Percentiles rank a stretch among this genome's conserved stretches.
Conservation (phyloP, 2,329 filamentous ascomycete species). For the Aspergillus texensis region DNA sequence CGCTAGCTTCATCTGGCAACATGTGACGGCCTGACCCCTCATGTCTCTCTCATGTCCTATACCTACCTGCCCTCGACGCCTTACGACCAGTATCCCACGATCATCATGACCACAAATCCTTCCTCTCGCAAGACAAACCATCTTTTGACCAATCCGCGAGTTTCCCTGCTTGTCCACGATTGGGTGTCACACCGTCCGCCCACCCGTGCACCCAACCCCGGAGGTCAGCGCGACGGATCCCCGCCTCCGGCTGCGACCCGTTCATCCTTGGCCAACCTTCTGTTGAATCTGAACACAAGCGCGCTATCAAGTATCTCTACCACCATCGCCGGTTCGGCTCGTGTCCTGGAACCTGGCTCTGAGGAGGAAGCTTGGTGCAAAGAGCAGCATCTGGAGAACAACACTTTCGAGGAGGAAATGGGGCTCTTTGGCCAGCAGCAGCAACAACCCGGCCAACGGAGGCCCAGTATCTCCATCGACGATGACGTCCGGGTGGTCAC, state of each 20-base stretch:
- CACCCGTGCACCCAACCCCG: slow-evolving; percentile 61
- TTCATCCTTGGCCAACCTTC: slow-evolving; percentile 77
- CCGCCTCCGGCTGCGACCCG: slow-evolving; percentile 64
- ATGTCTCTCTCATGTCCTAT: slow-evolving; percentile 98
- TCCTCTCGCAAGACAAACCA: slow-evolving; percentile 74
- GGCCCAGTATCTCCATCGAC: slow-evolving; percentile 64
- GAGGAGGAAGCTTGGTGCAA: slow-evolving; percentile 85
- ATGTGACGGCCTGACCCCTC: slow-evolving; percentile 77
- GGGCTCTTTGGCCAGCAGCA: slow-evolving; percentile 45
- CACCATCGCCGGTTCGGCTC: slow-evolving; percentile 87
- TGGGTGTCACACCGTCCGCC: slow-evolving; percentile 94
- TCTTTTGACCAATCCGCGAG: slow-evolving; percentile 78
- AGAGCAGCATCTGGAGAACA: slow-evolving; percentile 83
- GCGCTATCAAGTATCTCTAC: slow-evolving; percentile 86
- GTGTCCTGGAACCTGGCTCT: slow-evolving; percentile 70
- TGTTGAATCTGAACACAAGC: slow-evolving; percentile 88
- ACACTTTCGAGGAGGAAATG: slow-evolving; percentile 71
- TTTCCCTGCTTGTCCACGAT: slow-evolving; percentile 95
- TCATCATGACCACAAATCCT: slow-evolving; percentile 89
- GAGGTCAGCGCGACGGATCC: slow-evolving; percentile 61
- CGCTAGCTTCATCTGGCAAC: slow-evolving; percentile 90
- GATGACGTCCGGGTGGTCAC: slow-evolving; percentile 86
- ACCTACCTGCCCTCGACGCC: slow-evolving; percentile 86
- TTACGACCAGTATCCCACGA: slow-evolving; percentile 71
- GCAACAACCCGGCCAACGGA: slow-evolving; percentile 30